Evolutionary conservation across 345 rosid species (phyloP), one percentile per base, ranked within the genome.

Genomic region (Orychophragmus violaceus): DNA sequence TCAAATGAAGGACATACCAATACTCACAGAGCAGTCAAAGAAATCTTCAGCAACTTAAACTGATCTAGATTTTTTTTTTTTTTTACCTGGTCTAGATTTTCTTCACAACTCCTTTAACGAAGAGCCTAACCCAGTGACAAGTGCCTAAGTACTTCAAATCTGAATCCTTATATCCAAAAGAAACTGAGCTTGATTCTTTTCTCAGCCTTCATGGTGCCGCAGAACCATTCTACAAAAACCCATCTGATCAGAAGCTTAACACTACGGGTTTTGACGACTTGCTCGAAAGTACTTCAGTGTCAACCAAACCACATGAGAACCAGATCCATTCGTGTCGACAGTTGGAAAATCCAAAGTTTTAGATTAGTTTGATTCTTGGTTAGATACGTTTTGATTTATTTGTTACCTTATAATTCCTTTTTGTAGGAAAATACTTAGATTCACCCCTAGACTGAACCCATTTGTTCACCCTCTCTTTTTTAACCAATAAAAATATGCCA

Each of bases 341-440:
- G 79, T 62, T 33, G 39, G 78, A 1, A 83, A 77, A 61, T 82
- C 92, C 5, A 62, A 75, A 72, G 82, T 77, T 49, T 74, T 87
- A 76, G 86, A 85, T 51, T 95, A 91, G 74, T 91, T 89, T 78
- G 86, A 84, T 72, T 87, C 92, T 13, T 91, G 95, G 98, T 80
- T 85, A 28, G 96, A 89, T 56, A 83, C 90, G 11, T 72, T 91
- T 53, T 86, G 74, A 81, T 71, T 13, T 44, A 24, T 24, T 8
- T 70, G 22, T 16, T 42, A 41, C 18, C 17, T 42, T 24, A 6
- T 36, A 2, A 23, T 23, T 5, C 16, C 2, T 23, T 9, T 16
- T 46, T n/a, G n/a, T n/a, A n/a, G n/a, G n/a, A n/a, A n/a, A n/a
- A n/a, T n/a, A n/a, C n/a, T n/a, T n/a, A n/a, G n/a, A n/a, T n/a